A percentile compares a stretch with the other conserved stretches of the same genome.
Conservation (phyloP, 148 eudicot genomes). For the Gaultheria prostrata region DNA sequence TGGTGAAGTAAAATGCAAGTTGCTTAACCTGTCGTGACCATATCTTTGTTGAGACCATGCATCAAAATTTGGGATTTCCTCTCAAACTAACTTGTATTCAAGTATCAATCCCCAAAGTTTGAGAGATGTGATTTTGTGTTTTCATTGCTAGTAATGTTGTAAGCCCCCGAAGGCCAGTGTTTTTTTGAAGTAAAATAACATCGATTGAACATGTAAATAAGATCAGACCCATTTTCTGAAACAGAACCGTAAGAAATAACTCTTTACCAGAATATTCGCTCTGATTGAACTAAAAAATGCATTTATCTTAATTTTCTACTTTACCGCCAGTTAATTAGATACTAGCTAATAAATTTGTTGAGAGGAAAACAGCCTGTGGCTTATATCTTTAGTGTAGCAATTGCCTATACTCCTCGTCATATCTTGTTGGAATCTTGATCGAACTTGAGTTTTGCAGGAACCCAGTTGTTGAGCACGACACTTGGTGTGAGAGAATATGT, state of each 20-base stretch:
- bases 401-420: neutral
- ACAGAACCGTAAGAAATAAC: neutral
- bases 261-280: neutral
- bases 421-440: neutral
- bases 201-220: neutral
- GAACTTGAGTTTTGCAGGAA: conserved; percentile 46
- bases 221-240: neutral
- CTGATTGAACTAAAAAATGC: neutral
- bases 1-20: neutral
- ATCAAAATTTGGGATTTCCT: neutral
- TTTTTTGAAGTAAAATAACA: neutral
- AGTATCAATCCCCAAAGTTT: neutral
- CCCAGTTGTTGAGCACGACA: conserved; percentile 88
- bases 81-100: neutral
- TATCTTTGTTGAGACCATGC: neutral
- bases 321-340: neutral
- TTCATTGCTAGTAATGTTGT: neutral
- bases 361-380: neutral
- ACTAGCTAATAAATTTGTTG: neutral
- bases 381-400: neutral
- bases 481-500: conserved; percentile 82
- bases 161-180: neutral
- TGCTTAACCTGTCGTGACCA: neutral
- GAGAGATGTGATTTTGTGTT: neutral
- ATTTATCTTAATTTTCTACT: neutral